Evolutionary conservation across 2,329 filamentous ascomycete species (phyloP), one percentile per base, ranked within the genome.

Genomic region (Sporothrix variecibatus): DNA sequence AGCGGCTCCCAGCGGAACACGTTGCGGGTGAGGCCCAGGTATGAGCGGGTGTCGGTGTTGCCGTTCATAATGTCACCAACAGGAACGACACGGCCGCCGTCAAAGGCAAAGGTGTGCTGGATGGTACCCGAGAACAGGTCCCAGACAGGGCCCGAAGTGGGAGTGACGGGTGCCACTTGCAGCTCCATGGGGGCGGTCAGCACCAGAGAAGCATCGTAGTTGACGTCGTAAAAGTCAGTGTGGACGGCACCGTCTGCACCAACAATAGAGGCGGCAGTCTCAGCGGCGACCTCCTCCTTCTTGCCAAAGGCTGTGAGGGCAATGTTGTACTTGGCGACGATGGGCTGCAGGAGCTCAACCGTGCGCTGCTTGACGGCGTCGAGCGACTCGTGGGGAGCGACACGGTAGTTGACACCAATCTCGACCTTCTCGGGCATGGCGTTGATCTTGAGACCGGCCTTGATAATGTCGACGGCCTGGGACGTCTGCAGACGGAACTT

Each of bases 371-470:
- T 85, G 34, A 92, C 85, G 12, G 84, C 81, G 0, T 82, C 79
- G 0, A 87, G 82, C 38, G 81, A 84, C 67, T 91, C 88, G 62
- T 89, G 88, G 5, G 88, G 83, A 34, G 88, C 87, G 9, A 89
- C 85, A 78, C 85, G 88, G 82, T 86, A 89, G 81, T 93, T 92
- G 71, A 93, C 86, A 0, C 87, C 85, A 0, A 88, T 82, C 0
- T 82, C 83, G 0, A 86, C 87, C 9, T 85, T 83, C 78, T 93
- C 91, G 0, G 91, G 91, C 64, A 93, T 85, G 0, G 91, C 89
- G 76, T 93, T 93, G 79, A 87, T 86, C 82, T 93, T 93, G 67
- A 88, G 84, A 0, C 91, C 91, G 72, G 75, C 71, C 9, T 51
- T 43, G 76, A 93, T 89, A 6, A 89, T 80, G 78, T 91, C 89